phyloP scores from a whole-genome alignment of 352 stramenopile species.

The Globisporangium acanthophoron region DNA sequence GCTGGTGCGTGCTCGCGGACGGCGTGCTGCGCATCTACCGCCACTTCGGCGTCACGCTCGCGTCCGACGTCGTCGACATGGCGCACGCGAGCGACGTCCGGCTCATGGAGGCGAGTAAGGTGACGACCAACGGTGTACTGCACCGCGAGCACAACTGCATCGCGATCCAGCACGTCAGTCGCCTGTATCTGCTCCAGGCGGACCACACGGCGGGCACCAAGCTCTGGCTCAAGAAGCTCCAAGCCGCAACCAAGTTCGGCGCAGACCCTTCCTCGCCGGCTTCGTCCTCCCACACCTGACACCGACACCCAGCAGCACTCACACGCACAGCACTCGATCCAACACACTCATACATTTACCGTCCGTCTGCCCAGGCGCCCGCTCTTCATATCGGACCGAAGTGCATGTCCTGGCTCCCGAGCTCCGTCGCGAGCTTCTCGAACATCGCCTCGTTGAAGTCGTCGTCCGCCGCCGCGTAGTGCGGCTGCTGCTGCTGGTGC shows the following conservation, averaged over 20 bases:
- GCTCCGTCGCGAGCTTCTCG: constrained; percentile 32
- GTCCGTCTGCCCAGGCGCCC: neutral
- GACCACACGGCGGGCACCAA: constrained; percentile 36
- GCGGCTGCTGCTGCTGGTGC: constrained; percentile 9
- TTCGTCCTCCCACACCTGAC: no score
- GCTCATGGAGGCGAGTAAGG: constrained; percentile 25
- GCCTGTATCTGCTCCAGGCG: constrained; percentile 51
- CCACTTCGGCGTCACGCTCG: constrained; percentile 66
- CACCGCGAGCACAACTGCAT: constrained; percentile 30
- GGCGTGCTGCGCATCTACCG: constrained; percentile 58
- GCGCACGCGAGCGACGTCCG: constrained; percentile 40
- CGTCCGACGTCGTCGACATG: constrained; percentile 57
- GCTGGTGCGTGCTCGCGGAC: constrained; percentile 71
- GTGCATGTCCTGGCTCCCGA: constrained; percentile 32
- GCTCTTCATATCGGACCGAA: constrained; percentile 27
- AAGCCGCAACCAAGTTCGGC: constrained; percentile 32
- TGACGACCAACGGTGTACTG: constrained; percentile 5
- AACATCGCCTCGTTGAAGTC: constrained; percentile 45
- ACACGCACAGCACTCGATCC: neutral
- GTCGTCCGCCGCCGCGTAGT: constrained; percentile 22
- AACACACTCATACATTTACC: constrained; percentile 1
- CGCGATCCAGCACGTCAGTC: constrained; percentile 33
- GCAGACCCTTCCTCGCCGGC: neutral
- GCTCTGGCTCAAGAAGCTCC: constrained; percentile 66
- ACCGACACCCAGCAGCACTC: no score